phyloP scores from a whole-genome alignment of 345 rosid species.

The Gossypium stocksii region DNA sequence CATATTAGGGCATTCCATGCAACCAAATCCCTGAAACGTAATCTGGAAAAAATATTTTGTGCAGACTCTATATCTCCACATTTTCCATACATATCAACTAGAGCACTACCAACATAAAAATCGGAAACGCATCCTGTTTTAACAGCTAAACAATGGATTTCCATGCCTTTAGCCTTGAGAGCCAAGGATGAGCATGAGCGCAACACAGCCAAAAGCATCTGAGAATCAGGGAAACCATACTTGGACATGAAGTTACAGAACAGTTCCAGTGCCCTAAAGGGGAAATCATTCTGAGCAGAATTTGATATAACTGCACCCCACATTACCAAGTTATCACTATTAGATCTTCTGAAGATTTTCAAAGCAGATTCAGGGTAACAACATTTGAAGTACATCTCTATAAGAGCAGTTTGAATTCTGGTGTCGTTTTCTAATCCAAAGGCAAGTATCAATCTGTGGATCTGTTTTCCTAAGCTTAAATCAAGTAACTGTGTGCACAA shows the following conservation, averaged over 20 bases:
- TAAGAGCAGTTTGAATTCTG: constrained; percentile 36
- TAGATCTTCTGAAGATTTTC: constrained; percentile 30
- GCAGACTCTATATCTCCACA: constrained; percentile 32
- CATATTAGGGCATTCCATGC: constrained; percentile 45
- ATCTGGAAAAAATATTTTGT: constrained; percentile 26
- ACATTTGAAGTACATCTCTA: constrained; percentile 41
- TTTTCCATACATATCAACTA: constrained; percentile 48
- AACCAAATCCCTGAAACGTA: constrained; percentile 34
- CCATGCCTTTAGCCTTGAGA: constrained; percentile 29
- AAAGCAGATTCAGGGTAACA: constrained; percentile 32
- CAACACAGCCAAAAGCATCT: constrained; percentile 35
- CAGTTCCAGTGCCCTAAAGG: constrained; percentile 28
- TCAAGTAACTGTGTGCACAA: constrained; percentile 29
- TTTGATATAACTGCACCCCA: constrained; percentile 42
- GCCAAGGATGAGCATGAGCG: constrained; percentile 39
- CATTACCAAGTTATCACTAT: constrained; percentile 26
- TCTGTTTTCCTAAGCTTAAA: constrained; percentile 28
- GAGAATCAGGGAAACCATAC: constrained; percentile 33
- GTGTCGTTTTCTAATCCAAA: constrained; percentile 33
- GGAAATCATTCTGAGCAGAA: constrained; percentile 27
- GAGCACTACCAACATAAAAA: constrained; percentile 36
- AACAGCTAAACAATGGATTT: constrained; percentile 36
- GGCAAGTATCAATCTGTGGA: constrained; percentile 29
- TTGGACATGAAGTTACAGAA: constrained; percentile 27
- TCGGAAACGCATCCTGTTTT: constrained; percentile 27